phyloP scores from a whole-genome alignment of 768 basidiomycete genomes.

The Amanita pallidorosea region DNA sequence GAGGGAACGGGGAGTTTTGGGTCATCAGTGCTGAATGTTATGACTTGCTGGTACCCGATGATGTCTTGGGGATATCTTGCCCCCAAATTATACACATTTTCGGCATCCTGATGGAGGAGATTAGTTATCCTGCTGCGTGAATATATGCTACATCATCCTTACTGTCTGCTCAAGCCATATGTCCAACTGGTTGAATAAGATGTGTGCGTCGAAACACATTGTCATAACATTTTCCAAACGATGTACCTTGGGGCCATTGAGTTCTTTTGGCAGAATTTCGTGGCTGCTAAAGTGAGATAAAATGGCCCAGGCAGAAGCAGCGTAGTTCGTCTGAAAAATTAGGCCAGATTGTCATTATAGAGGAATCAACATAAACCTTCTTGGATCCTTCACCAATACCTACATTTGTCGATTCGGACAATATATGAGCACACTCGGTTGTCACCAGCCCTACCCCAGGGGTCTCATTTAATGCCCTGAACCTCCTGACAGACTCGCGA shows the following conservation, averaged over 20 bases:
- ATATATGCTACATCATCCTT: neutral
- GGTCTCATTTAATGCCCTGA: neutral
- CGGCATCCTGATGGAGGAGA: neutral
- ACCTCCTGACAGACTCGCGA: neutral
- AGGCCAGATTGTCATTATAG: neutral
- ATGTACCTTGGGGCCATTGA: slow-evolving; percentile 4
- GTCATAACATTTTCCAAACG: slow-evolving; percentile 9
- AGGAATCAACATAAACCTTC: too few relatives aligned
- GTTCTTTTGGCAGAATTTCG: neutral
- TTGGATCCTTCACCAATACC: slow-evolving; percentile 3
- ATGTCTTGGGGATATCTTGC: neutral
- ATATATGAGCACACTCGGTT: slow-evolving; percentile 4
- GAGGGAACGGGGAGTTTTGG: slow-evolving; percentile 14
- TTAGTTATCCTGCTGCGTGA: neutral
- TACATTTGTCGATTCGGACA: slow-evolving; percentile 2
- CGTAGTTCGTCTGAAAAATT: neutral
- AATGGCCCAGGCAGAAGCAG: neutral
- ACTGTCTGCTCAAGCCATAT: slow-evolving; percentile 6
- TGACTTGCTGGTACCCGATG: neutral
- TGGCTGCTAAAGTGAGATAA: neutral
- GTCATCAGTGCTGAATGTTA: slow-evolving; percentile 4
- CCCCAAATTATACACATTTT: slow-evolving; percentile 2
- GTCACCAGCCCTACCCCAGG: neutral
- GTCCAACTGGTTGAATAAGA: slow-evolving; percentile 3
- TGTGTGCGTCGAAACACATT: neutral